A percentile compares a stretch with the other conserved stretches of the same genome.
Conservation (phyloP, 495 filamentous ascomycete genomes). For the Hapsidospora chrysogenum region DNA sequence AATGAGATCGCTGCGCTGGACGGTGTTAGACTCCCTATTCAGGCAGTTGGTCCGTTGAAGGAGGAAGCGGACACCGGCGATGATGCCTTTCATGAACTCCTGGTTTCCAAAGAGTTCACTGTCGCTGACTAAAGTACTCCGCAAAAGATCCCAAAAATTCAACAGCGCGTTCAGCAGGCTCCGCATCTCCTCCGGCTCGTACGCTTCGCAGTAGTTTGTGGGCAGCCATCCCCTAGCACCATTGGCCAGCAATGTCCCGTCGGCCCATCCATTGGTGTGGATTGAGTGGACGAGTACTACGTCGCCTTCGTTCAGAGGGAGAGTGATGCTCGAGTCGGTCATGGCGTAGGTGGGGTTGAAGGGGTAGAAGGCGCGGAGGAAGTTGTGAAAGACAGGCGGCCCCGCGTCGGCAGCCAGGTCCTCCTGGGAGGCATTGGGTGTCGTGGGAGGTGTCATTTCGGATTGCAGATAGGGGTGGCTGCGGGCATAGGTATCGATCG, state of each 20-base stretch:
- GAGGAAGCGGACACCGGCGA: constrained; percentile 80
- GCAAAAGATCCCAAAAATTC: constrained; percentile 82
- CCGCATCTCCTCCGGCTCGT: constrained; percentile 72
- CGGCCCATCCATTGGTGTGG: constrained; percentile 97
- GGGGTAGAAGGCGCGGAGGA: constrained; percentile 87
- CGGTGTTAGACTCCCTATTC: constrained; percentile 57
- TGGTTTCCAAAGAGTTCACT: constrained; percentile 65
- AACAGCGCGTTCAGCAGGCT: constrained; percentile 73
- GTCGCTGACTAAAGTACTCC: constrained; percentile 45
- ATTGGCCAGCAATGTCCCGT: constrained; percentile 81
- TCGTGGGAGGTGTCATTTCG: constrained; percentile 58
- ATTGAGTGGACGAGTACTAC: constrained; percentile 91
- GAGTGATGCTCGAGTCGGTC: constrained; percentile 62
- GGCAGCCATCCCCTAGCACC: constrained; percentile 92
- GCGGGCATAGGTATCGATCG: constrained; percentile 13
- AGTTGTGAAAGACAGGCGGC: constrained; percentile 73
- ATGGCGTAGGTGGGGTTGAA: constrained; percentile 63
- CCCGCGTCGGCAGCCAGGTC: constrained; percentile 31
- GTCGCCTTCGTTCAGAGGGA: constrained; percentile 78
- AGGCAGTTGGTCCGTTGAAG: constrained; percentile 80
- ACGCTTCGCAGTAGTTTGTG: constrained; percentile 95
- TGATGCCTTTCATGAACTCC: constrained; percentile 79
- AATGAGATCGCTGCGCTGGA: constrained; percentile 59
- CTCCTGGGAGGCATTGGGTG: constrained; percentile 47
- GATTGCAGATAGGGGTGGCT: constrained; percentile 23